Evolutionary conservation across 2,329 filamentous ascomycete species (phyloP), one percentile per base, ranked within the genome.

Genomic region (Phoma sp.): DNA sequence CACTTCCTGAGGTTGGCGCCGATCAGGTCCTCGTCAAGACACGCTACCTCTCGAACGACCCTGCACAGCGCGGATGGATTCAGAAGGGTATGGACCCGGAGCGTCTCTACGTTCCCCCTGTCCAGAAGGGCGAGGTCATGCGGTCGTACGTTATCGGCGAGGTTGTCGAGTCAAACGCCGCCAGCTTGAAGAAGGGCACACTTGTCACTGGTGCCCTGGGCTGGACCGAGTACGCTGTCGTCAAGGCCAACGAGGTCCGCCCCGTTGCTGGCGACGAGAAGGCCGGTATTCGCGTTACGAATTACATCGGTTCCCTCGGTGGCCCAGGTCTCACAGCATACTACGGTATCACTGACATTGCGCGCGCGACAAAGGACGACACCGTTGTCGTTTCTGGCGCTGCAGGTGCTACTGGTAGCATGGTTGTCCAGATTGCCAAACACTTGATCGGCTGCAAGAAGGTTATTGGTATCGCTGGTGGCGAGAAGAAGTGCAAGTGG

Each of bases 381-480:
- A 84, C 87, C 0, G 88, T 93, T 1, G 88, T 93, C 7, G 87
- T 93, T 0, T 89, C 86, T 9, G 90, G 89, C 5, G 90, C 90
- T 0, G 90, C 90, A 0, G 90, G 90, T 6, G 90, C 90, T 0
- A 92, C 90, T 0, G 90, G 90, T 1, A 87, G 82, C 67, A 85
- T 93, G 18, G 90, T 85, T 1, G 79, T 83, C 7, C 82, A 85
- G 68, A 80, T 84, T 57, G 82, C 81, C 6, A 81, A 81, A 66
- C 73, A 80, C 52, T 58, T 82, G 17, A 56, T 81, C 12, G 74
- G 78, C 6, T 77, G 78, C 37, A 80, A 76, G 66, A 74, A 72
- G 56, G 77, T 84, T 11, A 75, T 84, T 45, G 82, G 82, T 10
- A 83, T 84, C 47, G 80, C 82, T 0, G 81, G 82, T 3, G 75